phyloP scores from a whole-genome alignment of 2,329 filamentous ascomycete genomes.

The Beauveria sp. region DNA sequence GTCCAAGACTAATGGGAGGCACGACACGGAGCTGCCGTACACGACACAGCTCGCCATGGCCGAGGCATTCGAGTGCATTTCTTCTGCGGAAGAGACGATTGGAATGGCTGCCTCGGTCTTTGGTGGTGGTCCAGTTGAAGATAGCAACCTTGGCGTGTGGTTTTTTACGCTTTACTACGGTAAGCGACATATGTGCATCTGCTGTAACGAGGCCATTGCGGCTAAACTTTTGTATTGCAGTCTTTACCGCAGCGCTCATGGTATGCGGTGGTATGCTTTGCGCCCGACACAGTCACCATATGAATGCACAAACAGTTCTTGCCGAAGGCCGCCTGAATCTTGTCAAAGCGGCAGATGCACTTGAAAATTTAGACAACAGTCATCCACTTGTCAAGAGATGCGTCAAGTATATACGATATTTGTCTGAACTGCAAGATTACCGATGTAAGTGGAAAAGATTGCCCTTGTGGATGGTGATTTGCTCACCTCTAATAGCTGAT shows the following conservation, averaged over 20 bases:
- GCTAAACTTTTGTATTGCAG: neutral
- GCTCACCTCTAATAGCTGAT: neutral
- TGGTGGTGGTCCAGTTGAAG: neutral
- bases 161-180: constrained; percentile 26
- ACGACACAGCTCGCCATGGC: constrained; percentile 16
- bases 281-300: neutral
- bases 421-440: constrained; percentile 2
- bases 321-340: neutral
- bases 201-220: too few species aligned
- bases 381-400: constrained; percentile 7
- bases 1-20: neutral
- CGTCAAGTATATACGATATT: constrained; percentile 7
- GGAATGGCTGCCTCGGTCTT: constrained; percentile 15
- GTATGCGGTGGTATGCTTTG: constrained; percentile 6
- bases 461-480: neutral
- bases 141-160: constrained; percentile 22
- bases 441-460: neutral
- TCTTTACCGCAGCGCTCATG: constrained; percentile 9
- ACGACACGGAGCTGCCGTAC: constrained; percentile 13
- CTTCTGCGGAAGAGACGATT: constrained; percentile 19
- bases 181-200: constrained; percentile 11
- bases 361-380: constrained; percentile 6
- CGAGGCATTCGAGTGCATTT: constrained; percentile 15
- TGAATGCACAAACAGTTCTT: neutral
- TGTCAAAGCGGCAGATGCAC: neutral